Evolutionary conservation across 2,329 filamentous ascomycete genomes (phyloP).

Genomic region (Nigrospora osmanthi): DNA sequence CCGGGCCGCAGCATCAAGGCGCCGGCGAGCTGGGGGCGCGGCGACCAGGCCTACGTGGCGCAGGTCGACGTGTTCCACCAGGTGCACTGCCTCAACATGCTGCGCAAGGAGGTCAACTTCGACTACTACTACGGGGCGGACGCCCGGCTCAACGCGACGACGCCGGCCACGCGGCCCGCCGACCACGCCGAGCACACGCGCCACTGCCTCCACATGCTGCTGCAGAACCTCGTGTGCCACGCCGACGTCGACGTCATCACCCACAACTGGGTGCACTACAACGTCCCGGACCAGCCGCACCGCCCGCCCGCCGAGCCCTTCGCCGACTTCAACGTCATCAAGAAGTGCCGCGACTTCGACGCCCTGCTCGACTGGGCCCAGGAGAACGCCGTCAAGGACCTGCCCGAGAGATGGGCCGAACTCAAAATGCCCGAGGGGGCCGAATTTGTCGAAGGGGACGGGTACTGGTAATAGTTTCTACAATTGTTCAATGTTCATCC

Average conservation of each 20-base stretch:
- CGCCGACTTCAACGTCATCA: constrained; percentile 1
- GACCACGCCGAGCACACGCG: constrained; percentile 1
- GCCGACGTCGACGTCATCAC: constrained; percentile 6
- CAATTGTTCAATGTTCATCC: neutral
- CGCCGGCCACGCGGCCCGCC: neutral
- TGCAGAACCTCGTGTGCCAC: constrained; percentile 6
- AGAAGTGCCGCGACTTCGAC: constrained; percentile 1
- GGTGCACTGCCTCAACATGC: constrained; percentile 6
- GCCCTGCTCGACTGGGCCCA: neutral
- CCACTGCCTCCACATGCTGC: constrained; percentile 3
- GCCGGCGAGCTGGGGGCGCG: neutral
- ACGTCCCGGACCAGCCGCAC: neutral
- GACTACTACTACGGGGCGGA: constrained; percentile 4
- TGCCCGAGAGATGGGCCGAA: neutral
- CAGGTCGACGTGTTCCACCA: constrained; percentile 5
- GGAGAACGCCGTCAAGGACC: neutral
- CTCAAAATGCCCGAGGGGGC: neutral
- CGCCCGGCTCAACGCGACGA: neutral
- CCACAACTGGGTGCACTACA: constrained; percentile 2
- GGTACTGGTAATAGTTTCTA: neutral
- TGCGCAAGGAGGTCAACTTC: constrained; percentile 4
- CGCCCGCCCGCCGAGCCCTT: neutral
- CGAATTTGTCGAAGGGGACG: neutral
- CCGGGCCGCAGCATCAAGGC: neutral
- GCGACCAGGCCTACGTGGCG: neutral